These are phyloP conservation scores for Calonectria leucothoes DNA, from an alignment of 2,329 filamentous ascomycete genomes.

Conservation along the genomic window DNA sequence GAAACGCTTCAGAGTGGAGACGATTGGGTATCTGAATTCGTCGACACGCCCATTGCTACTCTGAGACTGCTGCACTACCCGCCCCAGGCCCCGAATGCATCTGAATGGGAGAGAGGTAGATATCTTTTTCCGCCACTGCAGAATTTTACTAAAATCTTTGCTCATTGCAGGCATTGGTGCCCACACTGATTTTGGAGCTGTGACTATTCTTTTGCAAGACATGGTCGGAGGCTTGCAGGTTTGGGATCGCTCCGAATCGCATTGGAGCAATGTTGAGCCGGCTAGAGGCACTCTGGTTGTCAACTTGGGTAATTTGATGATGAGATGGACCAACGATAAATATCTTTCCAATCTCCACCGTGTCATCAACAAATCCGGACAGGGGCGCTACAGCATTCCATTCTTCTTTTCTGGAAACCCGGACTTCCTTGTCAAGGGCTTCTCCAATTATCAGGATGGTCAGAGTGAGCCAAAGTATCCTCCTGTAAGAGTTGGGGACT, in stretches of 20 bases:
- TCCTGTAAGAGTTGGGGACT: conserved; percentile 46
- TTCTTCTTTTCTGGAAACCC: conserved; percentile 68
- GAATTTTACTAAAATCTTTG: background rate
- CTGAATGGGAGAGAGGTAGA: conserved; percentile 21
- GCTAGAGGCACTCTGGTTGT: conserved; percentile 60
- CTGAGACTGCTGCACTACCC: conserved; percentile 25
- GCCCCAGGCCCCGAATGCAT: conserved; percentile 13
- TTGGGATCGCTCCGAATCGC: conserved; percentile 19
- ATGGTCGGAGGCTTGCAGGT: conserved; percentile 25
- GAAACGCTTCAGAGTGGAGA: conserved; percentile 1
- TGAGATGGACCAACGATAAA: conserved; percentile 62
- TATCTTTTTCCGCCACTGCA: background rate
- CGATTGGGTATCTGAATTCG: conserved; percentile 13
- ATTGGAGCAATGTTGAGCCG: conserved; percentile 49
- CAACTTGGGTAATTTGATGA: conserved; percentile 63
- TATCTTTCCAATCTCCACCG: conserved; percentile 66
- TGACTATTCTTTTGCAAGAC: conserved; percentile 29
- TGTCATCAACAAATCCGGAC: conserved; percentile 63
- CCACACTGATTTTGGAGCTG: conserved; percentile 25
- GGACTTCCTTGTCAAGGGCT: conserved; percentile 51
- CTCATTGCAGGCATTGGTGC: conserved; percentile 15
- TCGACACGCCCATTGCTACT: conserved; percentile 21
- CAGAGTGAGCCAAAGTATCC: conserved; percentile 42
- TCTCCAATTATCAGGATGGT: conserved; percentile 40
- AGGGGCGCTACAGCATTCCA: conserved; percentile 65